phyloP scores from a whole-genome alignment of 2,329 filamentous ascomycete genomes.

The Akanthomyces muscarius region DNA sequence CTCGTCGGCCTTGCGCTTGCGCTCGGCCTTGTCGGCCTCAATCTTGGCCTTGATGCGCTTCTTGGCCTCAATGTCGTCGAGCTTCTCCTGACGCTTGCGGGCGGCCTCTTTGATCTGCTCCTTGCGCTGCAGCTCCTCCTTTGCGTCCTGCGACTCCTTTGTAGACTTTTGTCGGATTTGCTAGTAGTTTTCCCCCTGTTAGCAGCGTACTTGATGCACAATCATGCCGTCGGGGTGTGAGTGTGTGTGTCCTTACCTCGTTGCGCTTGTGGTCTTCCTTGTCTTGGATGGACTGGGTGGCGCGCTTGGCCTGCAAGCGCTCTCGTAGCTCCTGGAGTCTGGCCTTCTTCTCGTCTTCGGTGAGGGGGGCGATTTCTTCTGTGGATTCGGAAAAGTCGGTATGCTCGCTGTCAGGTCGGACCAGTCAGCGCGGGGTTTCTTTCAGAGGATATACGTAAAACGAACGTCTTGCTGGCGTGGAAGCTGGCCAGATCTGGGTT shows the following conservation, averaged over 20 bases:
- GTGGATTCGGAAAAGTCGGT: slow-evolving; percentile 89
- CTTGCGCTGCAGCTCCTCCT: slow-evolving; percentile 83
- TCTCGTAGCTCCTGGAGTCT: slow-evolving; percentile 70
- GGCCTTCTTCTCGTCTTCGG: slow-evolving; percentile 85
- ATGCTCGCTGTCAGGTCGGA: slow-evolving; percentile 57
- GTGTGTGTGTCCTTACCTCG: slow-evolving; percentile 51
- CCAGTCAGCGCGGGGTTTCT: background rate
- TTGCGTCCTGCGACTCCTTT: slow-evolving; percentile 80
- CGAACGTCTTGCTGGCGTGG: slow-evolving; percentile 80
- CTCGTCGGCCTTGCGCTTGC: slow-evolving; percentile 76
- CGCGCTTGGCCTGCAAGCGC: slow-evolving; percentile 69
- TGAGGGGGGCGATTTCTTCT: slow-evolving; percentile 85
- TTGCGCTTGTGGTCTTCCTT: slow-evolving; percentile 81
- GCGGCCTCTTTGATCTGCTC: slow-evolving; percentile 90
- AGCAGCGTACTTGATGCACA: slow-evolving; percentile 10
- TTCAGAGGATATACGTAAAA: slow-evolving; percentile 11
- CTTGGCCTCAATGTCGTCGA: slow-evolving; percentile 79
- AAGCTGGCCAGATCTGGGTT: slow-evolving; percentile 79
- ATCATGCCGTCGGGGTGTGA: too few relatives aligned
- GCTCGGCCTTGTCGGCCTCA: slow-evolving; percentile 87
- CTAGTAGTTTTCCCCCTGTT: slow-evolving; percentile 30
- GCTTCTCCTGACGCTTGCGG: slow-evolving; percentile 82
- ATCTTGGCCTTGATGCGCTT: slow-evolving; percentile 90
- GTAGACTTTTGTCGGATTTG: slow-evolving; percentile 80
- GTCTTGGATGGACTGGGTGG: slow-evolving; percentile 64